Evolutionary conservation across 495 filamentous ascomycete species (phyloP).

Genomic region (Penicillium goetzii): DNA sequence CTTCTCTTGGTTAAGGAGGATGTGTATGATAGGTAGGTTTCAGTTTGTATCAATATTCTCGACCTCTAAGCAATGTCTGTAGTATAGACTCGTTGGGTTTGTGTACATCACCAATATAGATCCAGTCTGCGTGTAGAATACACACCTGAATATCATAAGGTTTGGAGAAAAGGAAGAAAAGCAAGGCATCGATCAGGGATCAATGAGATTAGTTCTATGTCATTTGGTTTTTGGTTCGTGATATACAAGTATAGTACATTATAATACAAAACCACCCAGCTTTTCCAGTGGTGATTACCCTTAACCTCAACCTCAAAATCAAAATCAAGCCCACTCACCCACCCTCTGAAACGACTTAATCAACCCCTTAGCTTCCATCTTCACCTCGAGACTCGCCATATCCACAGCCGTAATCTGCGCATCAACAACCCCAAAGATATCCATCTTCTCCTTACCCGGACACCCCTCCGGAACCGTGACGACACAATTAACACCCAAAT

Average conservation of each 20-base stretch:
- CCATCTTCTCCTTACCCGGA: constrained; percentile 36
- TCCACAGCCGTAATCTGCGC: constrained; percentile 62
- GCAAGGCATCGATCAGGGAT: neutral
- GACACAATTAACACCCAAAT: constrained; percentile 40
- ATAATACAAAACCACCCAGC: constrained; percentile 19
- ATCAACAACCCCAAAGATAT: constrained; percentile 56
- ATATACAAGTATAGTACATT: constrained; percentile 21
- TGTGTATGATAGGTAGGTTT: neutral
- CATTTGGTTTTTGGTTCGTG: neutral
- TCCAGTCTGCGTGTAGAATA: neutral
- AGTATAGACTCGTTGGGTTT: too few relatives aligned
- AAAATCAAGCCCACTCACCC: constrained; percentile 40
- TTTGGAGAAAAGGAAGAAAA: too few relatives aligned
- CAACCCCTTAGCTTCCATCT: constrained; percentile 55
- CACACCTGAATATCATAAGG: too few relatives aligned
- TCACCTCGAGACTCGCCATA: constrained; percentile 51
- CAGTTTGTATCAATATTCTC: neutral
- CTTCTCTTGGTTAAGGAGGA: neutral
- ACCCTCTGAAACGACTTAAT: constrained; percentile 44
- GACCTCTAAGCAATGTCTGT: too few relatives aligned
- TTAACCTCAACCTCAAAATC: neutral
- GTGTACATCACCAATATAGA: neutral
- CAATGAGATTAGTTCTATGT: neutral
- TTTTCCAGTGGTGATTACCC: neutral
- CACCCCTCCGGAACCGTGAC: constrained; percentile 34